Evolutionary conservation across 768 basidiomycete genomes (phyloP), one percentile per base, ranked within the genome.

Genomic region (Leucocoprinus leucothites): DNA sequence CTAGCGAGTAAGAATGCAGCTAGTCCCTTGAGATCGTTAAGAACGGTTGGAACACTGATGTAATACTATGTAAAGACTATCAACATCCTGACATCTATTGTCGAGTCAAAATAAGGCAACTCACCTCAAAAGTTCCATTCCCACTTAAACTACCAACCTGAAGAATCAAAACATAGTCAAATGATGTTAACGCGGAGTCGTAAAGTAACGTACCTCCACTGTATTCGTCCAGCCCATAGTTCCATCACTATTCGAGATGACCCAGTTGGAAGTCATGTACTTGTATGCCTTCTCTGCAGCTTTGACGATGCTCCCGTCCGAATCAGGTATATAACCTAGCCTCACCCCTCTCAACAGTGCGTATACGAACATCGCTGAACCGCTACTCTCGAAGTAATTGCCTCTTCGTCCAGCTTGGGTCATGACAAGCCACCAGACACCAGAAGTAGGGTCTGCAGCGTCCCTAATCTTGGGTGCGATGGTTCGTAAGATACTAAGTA

Each of bases 351-450:
- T 77, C 59, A 80, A 57, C 28, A 79, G 56, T 1, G 76, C 56
- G 60, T 79, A 80, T 2, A 77, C 72, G 51, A 73, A 78, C 78
- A 80, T 79, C 34, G 71, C 65, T 7, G 68, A 60, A 0, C 71
- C 77, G 54, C 74, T 76, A 64, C 75, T 77, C 67, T 80, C 79
- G 56, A 80, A 77, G 56, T 79, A 80, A 57, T 80, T 80, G 28
- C 66, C 66, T 24, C 65, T 59, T 16, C 76, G 60, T 19, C 76
- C 76, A 19, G 78, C 75, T 61, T 78, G 72, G 8, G 73, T 75
- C 28, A 78, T 66, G 9, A 80, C 77, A 24, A 78, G 69, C 79
- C 78, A 80, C 76, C 77, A 80, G 19, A 67, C 77, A 21, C 76
- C 77, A 9, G 66, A 66, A 2, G 51, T 53, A 5, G 67, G 64